Percentiles rank a stretch among this genome's conserved stretches.
phyloP scores from a whole-genome alignment of 495 filamentous ascomycete species.

The Tuber calosporum region DNA sequence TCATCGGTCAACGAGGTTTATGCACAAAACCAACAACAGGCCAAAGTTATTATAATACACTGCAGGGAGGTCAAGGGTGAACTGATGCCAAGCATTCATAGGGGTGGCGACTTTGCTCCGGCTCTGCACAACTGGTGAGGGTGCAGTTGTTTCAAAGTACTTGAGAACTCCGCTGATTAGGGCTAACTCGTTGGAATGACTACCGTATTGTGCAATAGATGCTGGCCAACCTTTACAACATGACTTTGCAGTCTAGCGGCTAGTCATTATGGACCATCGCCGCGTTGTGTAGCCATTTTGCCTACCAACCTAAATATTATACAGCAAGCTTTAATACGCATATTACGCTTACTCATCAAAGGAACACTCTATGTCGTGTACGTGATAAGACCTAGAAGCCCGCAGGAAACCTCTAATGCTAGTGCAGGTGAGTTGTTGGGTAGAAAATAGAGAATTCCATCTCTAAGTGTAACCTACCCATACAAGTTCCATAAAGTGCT shows the following conservation, averaged over 20 bases:
- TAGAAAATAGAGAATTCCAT: not conserved
- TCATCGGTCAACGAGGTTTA: not conserved
- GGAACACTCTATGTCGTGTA: not conserved
- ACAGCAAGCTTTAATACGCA: not conserved
- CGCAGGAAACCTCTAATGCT: not conserved
- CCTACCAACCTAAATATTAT: not conserved
- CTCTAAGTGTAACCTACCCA: not conserved
- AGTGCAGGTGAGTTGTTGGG: not conserved
- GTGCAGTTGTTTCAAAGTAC: not conserved
- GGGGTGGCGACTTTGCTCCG: not conserved
- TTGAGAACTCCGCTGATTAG: not conserved
- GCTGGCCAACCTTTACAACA: not conserved
- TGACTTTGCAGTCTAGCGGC: not conserved
- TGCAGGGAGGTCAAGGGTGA: not conserved
- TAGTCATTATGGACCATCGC: not conserved
- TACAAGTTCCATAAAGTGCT: not conserved
- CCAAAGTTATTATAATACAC: not conserved
- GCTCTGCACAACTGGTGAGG: not conserved
- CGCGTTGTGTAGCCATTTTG: not conserved
- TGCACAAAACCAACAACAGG: not conserved
- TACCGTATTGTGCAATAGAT: not conserved
- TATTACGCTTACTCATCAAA: not conserved
- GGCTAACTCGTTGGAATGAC: not conserved
- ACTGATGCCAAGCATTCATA: not conserved
- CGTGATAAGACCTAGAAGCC: not conserved